Evolutionary conservation across 441 rosid genomes (phyloP), one percentile per base, ranked within the genome.

Genomic region (Gossypium gossypioides): DNA sequence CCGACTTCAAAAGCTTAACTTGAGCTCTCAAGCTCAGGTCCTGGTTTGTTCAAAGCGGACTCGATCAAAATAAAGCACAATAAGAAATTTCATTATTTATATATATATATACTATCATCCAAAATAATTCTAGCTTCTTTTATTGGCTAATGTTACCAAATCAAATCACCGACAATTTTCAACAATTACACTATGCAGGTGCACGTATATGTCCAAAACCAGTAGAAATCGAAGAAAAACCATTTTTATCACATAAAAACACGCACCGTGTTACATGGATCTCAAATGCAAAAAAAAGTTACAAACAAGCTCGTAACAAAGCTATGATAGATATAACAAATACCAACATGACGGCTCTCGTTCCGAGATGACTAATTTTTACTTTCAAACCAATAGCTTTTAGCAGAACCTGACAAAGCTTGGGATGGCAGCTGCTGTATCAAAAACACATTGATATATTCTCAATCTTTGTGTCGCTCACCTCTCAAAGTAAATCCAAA

Each of bases 401-500:
- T 13, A 64, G 16, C 40, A 60, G 29, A 50, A 72, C 34, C 73
- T 13, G 27, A 59, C 46, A 65, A 22, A 46, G 51, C 68, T 46
- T 71, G 46, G 50, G 12, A 72, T 55, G 71, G 71, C 73, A 42
- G 34, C 74, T 52, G 55, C 62, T 72, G 19, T 58, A 56, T 21
- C 61, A 56, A 59, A 69, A 3, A 18, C 42, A 66, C 72, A n/a
- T 68, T 52, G 51, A 67, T 34, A 65, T 62, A 42, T 29, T 27
- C 54, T 66, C 71, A 27, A 59, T 60, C 32, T 50, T 10, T 32
- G 42, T 57, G 24, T 58, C 27, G 51, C 19, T 18, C 29, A 27
- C 29, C 68, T 13, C 29, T 85, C 76, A 92, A 57, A 94, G 83
- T 70, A 91, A 81, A 80, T 95, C 97, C 79, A 92, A 48, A 50